Conservation (phyloP, 2,329 filamentous ascomycete species). For the Penicillium concentricum region DNA sequence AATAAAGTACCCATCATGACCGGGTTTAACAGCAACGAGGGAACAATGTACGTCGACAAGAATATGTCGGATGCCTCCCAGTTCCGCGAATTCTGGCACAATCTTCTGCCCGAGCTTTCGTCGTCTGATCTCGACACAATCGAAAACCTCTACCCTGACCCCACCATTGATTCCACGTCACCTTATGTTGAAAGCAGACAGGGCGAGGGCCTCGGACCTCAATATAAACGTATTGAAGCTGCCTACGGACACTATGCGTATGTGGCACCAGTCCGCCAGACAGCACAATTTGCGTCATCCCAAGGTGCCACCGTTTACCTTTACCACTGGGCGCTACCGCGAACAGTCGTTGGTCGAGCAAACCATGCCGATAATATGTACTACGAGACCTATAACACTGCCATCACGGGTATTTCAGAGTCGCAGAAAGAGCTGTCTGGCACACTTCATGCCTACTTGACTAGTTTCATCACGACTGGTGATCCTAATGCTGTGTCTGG, state of each 20-base stretch:
- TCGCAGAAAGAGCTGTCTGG: conserved; percentile 46
- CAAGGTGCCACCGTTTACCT: conserved; percentile 46
- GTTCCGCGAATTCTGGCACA: conserved; percentile 61
- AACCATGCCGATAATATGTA: conserved; percentile 51
- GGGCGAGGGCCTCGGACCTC: conserved; percentile 41
- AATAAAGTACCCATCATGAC: conserved; percentile 64
- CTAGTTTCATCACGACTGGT: conserved; percentile 50
- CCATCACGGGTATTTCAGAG: conserved; percentile 35
- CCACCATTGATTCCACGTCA: conserved; percentile 38
- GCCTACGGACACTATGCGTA: conserved; percentile 53
- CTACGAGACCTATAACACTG: conserved; percentile 48
- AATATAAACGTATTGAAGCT: conserved; percentile 54
- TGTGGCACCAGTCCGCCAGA: conserved; percentile 50
- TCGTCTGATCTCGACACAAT: conserved; percentile 55
- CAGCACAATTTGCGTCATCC: conserved; percentile 40
- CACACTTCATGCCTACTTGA: conserved; percentile 49
- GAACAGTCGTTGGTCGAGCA: conserved; percentile 46
- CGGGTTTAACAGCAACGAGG: conserved; percentile 70
- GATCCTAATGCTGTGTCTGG: conserved; percentile 44
- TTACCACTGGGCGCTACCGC: conserved; percentile 56
- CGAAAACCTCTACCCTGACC: conserved; percentile 63
- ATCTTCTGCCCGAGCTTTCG: conserved; percentile 59
- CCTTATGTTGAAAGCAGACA: conserved; percentile 25
- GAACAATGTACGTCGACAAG: conserved; percentile 61
- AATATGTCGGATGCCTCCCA: conserved; percentile 48